Evolutionary conservation across 2,329 filamentous ascomycete genomes (phyloP).

Genomic region (Penicillium sumatraense): DNA sequence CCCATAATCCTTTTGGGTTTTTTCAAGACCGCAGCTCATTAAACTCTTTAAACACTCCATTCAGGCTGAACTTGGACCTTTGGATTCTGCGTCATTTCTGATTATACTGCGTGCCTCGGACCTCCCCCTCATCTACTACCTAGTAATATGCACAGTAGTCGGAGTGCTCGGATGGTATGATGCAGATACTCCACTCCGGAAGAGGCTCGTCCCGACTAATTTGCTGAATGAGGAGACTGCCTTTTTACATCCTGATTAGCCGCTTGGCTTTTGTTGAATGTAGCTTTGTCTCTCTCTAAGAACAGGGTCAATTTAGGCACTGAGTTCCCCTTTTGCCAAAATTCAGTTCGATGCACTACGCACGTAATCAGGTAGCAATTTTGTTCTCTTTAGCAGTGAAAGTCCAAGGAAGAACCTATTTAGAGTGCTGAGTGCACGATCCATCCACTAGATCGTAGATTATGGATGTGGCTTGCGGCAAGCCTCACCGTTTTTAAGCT

Average conservation of each 20-base stretch:
- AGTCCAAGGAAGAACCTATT: too few species aligned
- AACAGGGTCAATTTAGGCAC: too few species aligned
- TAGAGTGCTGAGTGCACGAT: too few species aligned
- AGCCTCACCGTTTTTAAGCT: too few species aligned
- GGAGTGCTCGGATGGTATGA: background rate
- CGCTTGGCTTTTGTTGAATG: background rate
- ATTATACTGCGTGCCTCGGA: background rate
- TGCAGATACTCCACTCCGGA: background rate
- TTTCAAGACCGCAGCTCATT: background rate
- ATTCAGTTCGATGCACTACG: background rate
- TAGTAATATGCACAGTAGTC: background rate
- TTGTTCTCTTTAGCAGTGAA: too few species aligned
- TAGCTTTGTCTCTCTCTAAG: background rate
- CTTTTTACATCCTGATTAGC: background rate
- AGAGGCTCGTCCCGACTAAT: background rate
- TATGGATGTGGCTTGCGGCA: too few species aligned
- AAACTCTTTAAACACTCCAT: background rate
- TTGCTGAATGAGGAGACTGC: background rate
- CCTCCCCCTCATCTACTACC: background rate
- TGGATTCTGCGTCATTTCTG: background rate
- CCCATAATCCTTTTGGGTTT: too few species aligned
- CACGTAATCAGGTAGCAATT: background rate
- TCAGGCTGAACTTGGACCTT: constrained; percentile 6
- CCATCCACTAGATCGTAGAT: too few species aligned
- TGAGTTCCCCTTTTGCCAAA: too few species aligned